phyloP scores from a whole-genome alignment of 129 eudicot species.

The Tagetes erecta region DNA sequence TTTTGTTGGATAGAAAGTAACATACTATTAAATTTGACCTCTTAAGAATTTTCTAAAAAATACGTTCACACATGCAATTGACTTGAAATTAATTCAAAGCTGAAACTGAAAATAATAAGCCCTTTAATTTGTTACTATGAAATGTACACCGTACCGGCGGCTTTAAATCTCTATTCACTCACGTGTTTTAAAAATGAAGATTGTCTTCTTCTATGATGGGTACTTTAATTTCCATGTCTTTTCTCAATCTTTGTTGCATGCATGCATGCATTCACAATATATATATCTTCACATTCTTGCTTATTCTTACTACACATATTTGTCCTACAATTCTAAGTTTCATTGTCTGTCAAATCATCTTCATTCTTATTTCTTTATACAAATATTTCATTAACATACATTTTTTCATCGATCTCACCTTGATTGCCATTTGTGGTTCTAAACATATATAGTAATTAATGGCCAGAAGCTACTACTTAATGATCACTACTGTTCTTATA shows the following conservation, averaged over 20 bases:
- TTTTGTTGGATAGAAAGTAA: constrained; percentile 1
- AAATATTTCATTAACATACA: not conserved
- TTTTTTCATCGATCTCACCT: not conserved
- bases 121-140: not conserved
- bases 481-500: constrained; percentile 12
- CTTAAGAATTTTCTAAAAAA: not conserved
- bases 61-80: constrained; percentile 4
- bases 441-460: constrained; percentile 26
- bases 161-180: constrained; percentile 23
- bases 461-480: constrained; percentile 33
- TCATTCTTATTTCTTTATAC: constrained; percentile 22
- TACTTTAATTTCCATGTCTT: constrained; percentile 18
- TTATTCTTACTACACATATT: constrained; percentile 9
- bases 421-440: not conserved
- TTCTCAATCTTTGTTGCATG: constrained; percentile 2
- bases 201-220: not conserved
- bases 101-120: not conserved
- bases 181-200: constrained; percentile 2
- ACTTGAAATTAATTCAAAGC: constrained; percentile 20
- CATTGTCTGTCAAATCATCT: not conserved
- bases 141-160: constrained; percentile 25
- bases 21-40: not conserved
- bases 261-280: constrained; percentile 35
- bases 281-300: constrained; percentile 12
- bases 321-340: not conserved